These are phyloP conservation scores for Alternaria infectoria DNA, from an alignment of 2,329 filamentous ascomycete genomes.

Conservation along the genomic window DNA sequence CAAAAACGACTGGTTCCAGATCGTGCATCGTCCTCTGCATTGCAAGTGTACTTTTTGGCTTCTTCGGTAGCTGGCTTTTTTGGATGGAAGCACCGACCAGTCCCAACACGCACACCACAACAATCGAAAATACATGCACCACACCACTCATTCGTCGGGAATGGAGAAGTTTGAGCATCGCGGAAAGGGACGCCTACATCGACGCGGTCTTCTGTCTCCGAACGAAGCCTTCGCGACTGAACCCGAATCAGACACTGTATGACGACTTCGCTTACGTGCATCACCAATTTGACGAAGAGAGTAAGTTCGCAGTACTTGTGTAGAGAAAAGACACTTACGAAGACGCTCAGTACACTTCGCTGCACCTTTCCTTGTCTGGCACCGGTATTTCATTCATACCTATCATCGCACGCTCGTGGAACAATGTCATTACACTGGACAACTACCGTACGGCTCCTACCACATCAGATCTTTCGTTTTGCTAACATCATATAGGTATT, in stretches of 20 bases:
- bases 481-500: conserved; percentile 26
- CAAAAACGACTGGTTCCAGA: no score
- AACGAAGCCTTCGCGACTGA: conserved; percentile 25
- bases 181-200: conserved; percentile 26
- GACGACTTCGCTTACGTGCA: conserved; percentile 45
- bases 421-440: conserved; percentile 30
- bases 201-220: conserved; percentile 39
- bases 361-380: conserved; percentile 46
- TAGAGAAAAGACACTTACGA: background rate
- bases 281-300: conserved; percentile 3
- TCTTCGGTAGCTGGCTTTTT: no score
- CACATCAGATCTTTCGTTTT: background rate
- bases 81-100: no score
- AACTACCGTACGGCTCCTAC: conserved; percentile 1
- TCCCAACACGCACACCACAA: no score
- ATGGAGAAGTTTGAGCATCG: conserved; percentile 3
- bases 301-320: background rate
- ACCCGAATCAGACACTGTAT: conserved; percentile 31
- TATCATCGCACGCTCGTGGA: conserved; percentile 36
- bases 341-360: conserved; percentile 33
- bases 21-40: no score
- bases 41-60: no score
- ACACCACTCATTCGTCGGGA: background rate
- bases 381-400: conserved; percentile 44
- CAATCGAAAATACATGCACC: no score